These are phyloP conservation scores for Phytophthora vignae DNA, from an alignment of 352 stramenopile genomes.

Conservation along the genomic window DNA sequence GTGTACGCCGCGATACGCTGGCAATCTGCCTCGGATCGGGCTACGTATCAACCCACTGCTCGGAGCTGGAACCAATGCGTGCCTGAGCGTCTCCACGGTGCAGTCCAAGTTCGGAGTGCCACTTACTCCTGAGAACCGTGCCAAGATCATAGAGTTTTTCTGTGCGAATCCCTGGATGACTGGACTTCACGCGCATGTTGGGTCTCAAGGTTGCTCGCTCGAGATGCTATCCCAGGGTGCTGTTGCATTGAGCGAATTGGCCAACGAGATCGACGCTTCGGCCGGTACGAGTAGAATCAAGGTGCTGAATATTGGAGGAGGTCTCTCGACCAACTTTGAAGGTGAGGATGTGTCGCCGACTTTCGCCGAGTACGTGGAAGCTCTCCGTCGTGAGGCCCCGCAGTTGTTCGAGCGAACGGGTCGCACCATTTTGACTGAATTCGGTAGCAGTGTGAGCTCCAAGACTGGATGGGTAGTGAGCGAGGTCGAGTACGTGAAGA, in stretches of 20 bases:
- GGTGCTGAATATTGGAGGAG: constrained; percentile 93
- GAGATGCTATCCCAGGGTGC: constrained; percentile 89
- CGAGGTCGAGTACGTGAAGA: constrained; percentile 93
- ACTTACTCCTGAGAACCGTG: constrained; percentile 62
- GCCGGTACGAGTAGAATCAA: constrained; percentile 77
- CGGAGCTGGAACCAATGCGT: constrained; percentile 86
- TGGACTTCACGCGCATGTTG: constrained; percentile 90
- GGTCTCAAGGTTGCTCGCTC: constrained; percentile 83
- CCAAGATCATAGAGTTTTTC: constrained; percentile 76
- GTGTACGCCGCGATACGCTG: constrained; percentile 62
- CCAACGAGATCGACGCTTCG: constrained; percentile 82
- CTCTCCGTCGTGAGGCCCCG: constrained; percentile 70
- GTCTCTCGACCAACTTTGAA: constrained; percentile 91
- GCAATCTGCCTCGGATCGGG: constrained; percentile 82
- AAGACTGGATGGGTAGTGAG: constrained; percentile 91
- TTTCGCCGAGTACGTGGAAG: constrained; percentile 87
- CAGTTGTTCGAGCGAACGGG: constrained; percentile 84
- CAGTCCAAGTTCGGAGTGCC: constrained; percentile 94
- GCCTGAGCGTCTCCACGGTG: constrained; percentile 87
- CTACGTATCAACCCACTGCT: constrained; percentile 94
- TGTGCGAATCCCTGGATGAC: constrained; percentile 89
- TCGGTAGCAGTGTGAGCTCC: constrained; percentile 85
- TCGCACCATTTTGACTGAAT: constrained; percentile 92
- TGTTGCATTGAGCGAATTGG: constrained; percentile 75
- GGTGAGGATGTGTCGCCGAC: constrained; percentile 70